phyloP scores from a whole-genome alignment of 2,329 filamentous ascomycete genomes.

The Cytospora leucostoma region DNA sequence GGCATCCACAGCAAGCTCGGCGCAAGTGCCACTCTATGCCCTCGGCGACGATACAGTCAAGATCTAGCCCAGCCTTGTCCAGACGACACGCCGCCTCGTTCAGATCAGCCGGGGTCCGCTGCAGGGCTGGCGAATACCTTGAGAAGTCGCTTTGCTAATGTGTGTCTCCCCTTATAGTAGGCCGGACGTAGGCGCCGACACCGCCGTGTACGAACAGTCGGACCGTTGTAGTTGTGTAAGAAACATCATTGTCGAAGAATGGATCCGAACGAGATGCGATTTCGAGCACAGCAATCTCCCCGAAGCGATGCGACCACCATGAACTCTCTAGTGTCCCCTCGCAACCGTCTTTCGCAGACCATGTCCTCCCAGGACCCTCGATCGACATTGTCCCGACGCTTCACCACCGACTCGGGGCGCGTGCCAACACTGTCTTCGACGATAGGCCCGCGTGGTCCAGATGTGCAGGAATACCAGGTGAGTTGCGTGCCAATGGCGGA shows the following conservation, averaged over 20 bases:
- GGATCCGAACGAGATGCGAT: slow-evolving; percentile 70
- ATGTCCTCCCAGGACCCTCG: slow-evolving; percentile 67
- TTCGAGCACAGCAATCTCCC: slow-evolving; percentile 74
- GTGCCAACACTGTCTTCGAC: slow-evolving; percentile 73
- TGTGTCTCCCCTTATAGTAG: slow-evolving; percentile 39
- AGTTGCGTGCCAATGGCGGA: slow-evolving; percentile 10
- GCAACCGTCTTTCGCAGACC: slow-evolving; percentile 65
- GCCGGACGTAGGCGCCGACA: slow-evolving; percentile 38
- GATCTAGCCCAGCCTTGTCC: slow-evolving; percentile 17
- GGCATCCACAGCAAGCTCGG: not conserved
- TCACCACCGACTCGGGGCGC: slow-evolving; percentile 88
- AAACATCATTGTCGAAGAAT: slow-evolving; percentile 57
- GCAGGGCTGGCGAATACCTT: slow-evolving; percentile 15
- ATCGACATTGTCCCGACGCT: slow-evolving; percentile 80
- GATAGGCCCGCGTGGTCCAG: slow-evolving; percentile 51
- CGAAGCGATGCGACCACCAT: slow-evolving; percentile 75
- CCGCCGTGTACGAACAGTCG: slow-evolving; percentile 45
- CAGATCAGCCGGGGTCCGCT: slow-evolving; percentile 21
- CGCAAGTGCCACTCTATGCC: slow-evolving; percentile 10
- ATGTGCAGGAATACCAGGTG: slow-evolving; percentile 48
- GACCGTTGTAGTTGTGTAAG: slow-evolving; percentile 37
- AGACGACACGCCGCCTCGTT: slow-evolving; percentile 19
- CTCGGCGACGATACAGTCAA: slow-evolving; percentile 14
- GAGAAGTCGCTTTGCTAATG: slow-evolving; percentile 23
- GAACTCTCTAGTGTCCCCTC: slow-evolving; percentile 71